Evolutionary conservation across 805 yeast genomes (phyloP).

Genomic region (Candida easanensis): DNA sequence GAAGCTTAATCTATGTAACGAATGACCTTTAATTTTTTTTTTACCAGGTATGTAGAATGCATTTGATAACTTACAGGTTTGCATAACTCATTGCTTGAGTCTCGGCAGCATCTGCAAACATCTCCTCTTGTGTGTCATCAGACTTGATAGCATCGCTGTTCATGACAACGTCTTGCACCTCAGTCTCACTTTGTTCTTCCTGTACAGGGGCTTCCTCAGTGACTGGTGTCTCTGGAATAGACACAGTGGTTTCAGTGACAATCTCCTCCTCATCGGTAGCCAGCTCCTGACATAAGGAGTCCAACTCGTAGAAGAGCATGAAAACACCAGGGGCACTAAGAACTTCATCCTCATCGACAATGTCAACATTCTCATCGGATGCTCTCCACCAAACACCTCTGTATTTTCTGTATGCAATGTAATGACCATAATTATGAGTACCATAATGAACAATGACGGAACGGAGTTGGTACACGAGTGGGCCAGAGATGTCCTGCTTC

Average conservation of each 20-base stretch:
- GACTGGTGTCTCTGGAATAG: neutral
- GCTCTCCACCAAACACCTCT: constrained; percentile 95
- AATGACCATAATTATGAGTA: constrained; percentile 96
- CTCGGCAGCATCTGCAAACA: neutral
- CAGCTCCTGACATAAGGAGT: constrained; percentile 31
- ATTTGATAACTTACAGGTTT: neutral
- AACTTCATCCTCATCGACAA: constrained; percentile 79
- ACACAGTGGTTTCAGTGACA: constrained; percentile 1
- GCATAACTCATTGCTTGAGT: neutral
- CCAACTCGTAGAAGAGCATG: constrained; percentile 84
- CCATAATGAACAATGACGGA: constrained; percentile 93
- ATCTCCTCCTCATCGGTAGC: constrained; percentile 15
- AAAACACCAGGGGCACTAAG: constrained; percentile 81
- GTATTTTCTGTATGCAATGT: constrained; percentile 78
- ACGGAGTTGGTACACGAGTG: constrained; percentile 64
- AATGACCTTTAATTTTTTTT: no score
- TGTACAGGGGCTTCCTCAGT: neutral
- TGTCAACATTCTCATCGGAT: constrained; percentile 83
- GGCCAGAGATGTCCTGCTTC: constrained; percentile 31
- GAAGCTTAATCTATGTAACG: no score
- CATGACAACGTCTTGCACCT: neutral
- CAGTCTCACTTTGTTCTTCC: neutral
- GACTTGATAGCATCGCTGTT: neutral
- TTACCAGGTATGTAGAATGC: no score
- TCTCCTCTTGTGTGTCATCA: constrained; percentile 1